Conservation (phyloP, 805 yeast genomes). For the Dipodascus albidus region DNA sequence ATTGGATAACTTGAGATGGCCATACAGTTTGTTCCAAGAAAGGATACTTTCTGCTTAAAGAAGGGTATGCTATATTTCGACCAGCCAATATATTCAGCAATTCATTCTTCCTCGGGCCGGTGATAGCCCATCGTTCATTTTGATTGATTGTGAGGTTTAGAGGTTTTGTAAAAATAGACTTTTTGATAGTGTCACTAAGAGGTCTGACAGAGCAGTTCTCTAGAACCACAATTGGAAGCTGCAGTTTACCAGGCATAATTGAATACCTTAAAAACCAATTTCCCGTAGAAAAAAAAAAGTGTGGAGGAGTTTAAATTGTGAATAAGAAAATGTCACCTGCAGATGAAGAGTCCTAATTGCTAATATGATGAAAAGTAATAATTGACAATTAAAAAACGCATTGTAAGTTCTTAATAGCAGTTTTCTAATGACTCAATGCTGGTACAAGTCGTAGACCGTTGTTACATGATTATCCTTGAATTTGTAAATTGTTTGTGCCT, state of each 20-base stretch:
- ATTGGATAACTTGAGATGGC: constrained; percentile 35
- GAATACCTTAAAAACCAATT: neutral
- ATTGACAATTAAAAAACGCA: too few relatives aligned
- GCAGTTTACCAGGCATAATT: neutral
- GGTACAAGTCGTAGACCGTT: too few relatives aligned
- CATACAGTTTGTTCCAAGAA: constrained; percentile 30
- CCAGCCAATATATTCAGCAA: constrained; percentile 49
- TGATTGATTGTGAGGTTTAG: constrained; percentile 29
- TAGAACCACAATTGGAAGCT: neutral
- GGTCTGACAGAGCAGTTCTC: neutral
- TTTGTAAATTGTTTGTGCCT: too few relatives aligned
- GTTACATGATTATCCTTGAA: too few relatives aligned
- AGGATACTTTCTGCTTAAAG: constrained; percentile 45
- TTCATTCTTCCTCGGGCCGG: constrained; percentile 44
- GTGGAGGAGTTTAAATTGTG: neutral
- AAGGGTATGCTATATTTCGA: constrained; percentile 40
- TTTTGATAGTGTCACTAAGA: constrained; percentile 4
- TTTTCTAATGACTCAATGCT: too few relatives aligned
- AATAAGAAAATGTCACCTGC: neutral
- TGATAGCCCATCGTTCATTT: constrained; percentile 40
- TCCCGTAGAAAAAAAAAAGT: neutral
- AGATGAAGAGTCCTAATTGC: neutral
- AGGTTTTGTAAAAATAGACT: constrained; percentile 29
- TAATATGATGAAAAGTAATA: neutral
- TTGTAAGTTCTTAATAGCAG: too few relatives aligned